Base-by-base conservation (phyloP, 2,329 filamentous ascomycete species). In the Aureobasidium sp. region DNA sequence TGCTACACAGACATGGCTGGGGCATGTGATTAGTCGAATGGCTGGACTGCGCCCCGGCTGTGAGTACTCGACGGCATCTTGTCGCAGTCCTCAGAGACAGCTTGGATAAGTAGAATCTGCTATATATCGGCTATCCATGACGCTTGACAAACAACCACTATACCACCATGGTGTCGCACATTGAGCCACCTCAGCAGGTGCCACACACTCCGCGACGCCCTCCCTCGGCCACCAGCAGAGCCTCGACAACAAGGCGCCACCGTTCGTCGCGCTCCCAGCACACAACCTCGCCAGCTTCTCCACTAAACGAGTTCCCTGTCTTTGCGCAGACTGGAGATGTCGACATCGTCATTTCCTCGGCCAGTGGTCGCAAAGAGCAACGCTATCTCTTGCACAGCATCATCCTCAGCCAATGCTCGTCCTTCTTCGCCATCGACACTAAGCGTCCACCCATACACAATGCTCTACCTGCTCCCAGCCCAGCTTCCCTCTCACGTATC, bases 241-340 rank as follows among this genome's bases (percentile, higher is more conserved):
- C 84, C 62, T 79, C 77, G 8, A 74, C 67, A 22, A 71, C 71
- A 14, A 81, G 86, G 66, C 81, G 85, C 69, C 88, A 89, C 74
- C 86, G 90, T 68, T 89, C 91, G 70, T 87, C 88, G 72, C 87
- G 90, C 65, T 94, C 90, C 52, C 89, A 94, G 71, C 85, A 88
- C 69, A 87, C 87, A 64, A 78, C 81, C 37, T 82, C 84, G 19
- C 17, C 58, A 5, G 27, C 49, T 2, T 66, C 63, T 11, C 86
- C 87, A 70, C 77, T 85, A 27, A 97, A 97, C 72, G 92, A 97
- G 73, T 97, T 97, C 68, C 93, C 93, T 24, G 78, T 95, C 71
- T 97, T 97, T 75, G 86, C 86, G 54, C 87, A 92, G 69, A 93
- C 89, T 40, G 93, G 93, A 70, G 92, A 97, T 75, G 91, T 97